Evolutionary conservation across 305 asterid genomes (phyloP).

Genomic region (Solanum hybrid): DNA sequence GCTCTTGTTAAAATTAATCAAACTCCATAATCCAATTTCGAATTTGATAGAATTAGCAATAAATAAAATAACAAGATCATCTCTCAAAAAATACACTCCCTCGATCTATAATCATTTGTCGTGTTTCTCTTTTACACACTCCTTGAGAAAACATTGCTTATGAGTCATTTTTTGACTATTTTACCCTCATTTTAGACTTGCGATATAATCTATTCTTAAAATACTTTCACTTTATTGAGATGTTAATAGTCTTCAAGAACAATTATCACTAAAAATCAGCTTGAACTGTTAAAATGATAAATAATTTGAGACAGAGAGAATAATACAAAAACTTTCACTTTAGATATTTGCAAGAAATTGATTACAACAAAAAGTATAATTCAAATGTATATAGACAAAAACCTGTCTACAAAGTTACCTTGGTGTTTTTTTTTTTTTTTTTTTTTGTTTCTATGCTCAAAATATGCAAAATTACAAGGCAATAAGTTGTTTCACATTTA

Average conservation of each 20-base stretch:
- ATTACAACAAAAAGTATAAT: not conserved
- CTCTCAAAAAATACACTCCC: not conserved
- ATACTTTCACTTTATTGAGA: not conserved
- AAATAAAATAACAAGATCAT: not conserved
- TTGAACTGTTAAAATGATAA: not conserved
- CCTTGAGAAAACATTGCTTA: not conserved
- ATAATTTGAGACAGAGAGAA: not conserved
- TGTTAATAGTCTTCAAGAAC: not conserved
- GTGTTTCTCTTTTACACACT: not conserved
- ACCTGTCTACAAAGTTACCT: not conserved
- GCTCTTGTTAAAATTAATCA: not conserved
- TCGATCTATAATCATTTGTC: not conserved
- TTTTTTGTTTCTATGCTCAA: not conserved
- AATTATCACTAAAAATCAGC: not conserved
- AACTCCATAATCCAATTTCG: not conserved
- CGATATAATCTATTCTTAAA: not conserved
- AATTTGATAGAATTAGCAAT: not conserved
- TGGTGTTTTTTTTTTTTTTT: not conserved
- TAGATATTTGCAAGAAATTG: not conserved
- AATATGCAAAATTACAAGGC: not conserved
- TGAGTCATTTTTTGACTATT: not conserved
- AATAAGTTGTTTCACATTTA: constrained; percentile 4
- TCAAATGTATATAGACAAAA: not conserved
- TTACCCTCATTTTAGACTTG: not conserved
- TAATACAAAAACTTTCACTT: not conserved